These are phyloP conservation scores for Boletus pseudopeckii DNA, from an alignment of 768 basidiomycete genomes.

Conservation along the genomic window DNA sequence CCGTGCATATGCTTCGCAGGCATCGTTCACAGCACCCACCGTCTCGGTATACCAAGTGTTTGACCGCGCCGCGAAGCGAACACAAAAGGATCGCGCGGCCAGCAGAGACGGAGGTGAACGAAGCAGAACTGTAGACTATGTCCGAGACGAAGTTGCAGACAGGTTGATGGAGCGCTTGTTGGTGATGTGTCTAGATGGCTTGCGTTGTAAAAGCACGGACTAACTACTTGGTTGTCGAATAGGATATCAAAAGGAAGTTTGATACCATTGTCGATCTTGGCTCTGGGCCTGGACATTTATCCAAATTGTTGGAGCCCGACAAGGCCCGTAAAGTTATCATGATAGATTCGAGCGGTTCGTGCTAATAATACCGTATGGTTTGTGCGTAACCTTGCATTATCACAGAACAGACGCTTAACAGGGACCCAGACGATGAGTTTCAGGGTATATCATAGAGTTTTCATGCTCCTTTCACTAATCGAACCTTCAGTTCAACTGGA, in stretches of 20 bases:
- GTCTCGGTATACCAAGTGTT: conserved; percentile 72
- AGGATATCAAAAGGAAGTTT: conserved; percentile 93
- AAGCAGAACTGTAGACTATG: conserved; percentile 84
- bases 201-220: not conserved
- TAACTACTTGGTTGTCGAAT: conserved; percentile 1
- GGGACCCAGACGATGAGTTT: conserved; percentile 78
- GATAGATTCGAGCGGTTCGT: conserved; percentile 83
- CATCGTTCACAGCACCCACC: conserved; percentile 39
- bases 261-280: conserved; percentile 80
- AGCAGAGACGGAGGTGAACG: conserved; percentile 49
- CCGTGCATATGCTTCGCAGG: conserved; percentile 49
- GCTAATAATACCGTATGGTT: not conserved
- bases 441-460: conserved; percentile 52
- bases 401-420: conserved; percentile 63
- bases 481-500: conserved; percentile 62
- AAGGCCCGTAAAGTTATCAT: conserved; percentile 73
- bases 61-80: conserved; percentile 72
- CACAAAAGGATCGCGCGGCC: conserved; percentile 77
- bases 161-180: conserved; percentile 86
- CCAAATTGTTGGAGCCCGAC: conserved; percentile 69
- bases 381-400: conserved; percentile 2
- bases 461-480: not conserved
- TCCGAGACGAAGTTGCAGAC: conserved; percentile 87
- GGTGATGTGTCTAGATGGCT: conserved; percentile 41
- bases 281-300: conserved; percentile 88